Conservation (phyloP, 108 stramenopile species). For the Fragilariopsis cylindrus region DNA sequence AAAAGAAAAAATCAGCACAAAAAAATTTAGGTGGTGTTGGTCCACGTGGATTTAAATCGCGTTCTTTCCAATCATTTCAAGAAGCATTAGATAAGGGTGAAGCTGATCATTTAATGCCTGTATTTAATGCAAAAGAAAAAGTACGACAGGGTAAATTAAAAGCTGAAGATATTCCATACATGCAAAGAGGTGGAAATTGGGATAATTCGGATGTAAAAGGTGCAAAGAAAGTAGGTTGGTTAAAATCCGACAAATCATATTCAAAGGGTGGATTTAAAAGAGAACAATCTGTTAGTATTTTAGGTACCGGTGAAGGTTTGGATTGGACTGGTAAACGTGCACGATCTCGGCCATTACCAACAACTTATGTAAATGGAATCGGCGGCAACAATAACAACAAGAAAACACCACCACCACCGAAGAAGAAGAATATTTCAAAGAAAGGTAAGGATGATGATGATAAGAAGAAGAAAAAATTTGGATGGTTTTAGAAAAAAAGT, state of each 20-base stretch:
- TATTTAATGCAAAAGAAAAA: constrained; percentile 59
- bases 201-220: constrained; percentile 69
- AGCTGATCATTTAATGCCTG: constrained; percentile 62
- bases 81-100: constrained; percentile 80
- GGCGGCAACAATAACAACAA: too few relatives aligned
- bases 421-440: too few relatives aligned
- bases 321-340: constrained; percentile 73
- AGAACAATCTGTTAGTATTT: constrained; percentile 70
- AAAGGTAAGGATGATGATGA: background rate
- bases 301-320: constrained; percentile 73
- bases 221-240: constrained; percentile 58
- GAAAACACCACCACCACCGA: too few relatives aligned
- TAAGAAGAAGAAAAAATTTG: constrained; percentile 70
- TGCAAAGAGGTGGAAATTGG: constrained; percentile 82
- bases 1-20: constrained; percentile 45
- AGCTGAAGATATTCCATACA: constrained; percentile 63
- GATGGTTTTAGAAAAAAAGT: constrained; percentile 50
- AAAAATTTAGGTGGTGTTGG: constrained; percentile 58
- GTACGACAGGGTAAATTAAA: constrained; percentile 57
- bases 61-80: constrained; percentile 79
- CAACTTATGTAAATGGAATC: background rate
- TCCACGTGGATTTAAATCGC: constrained; percentile 72
- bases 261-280: constrained; percentile 80
- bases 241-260: constrained; percentile 67
- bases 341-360: constrained; percentile 36